phyloP scores from a whole-genome alignment of 805 yeast genomes.

The Teunomyces atbi region DNA sequence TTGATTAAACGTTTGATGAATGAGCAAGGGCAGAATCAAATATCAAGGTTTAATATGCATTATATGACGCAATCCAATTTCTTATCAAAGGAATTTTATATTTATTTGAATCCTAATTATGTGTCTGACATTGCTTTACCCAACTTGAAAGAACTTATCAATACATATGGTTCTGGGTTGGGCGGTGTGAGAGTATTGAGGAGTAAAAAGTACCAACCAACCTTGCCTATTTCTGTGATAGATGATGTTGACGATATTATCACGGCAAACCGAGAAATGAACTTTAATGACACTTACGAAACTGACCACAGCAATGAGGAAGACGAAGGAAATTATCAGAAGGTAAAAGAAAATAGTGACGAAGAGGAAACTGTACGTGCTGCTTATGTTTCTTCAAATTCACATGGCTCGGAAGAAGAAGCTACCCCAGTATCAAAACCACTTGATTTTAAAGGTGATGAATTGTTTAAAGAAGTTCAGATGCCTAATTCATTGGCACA shows the following conservation, averaged over 20 bases:
- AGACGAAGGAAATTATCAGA: slow-evolving; percentile 15
- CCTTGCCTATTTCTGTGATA: slow-evolving; percentile 63
- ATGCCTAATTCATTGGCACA: slow-evolving; percentile 51
- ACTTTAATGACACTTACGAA: slow-evolving; percentile 32
- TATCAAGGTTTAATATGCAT: slow-evolving; percentile 24
- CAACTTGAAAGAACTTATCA: slow-evolving; percentile 66
- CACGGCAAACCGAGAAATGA: slow-evolving; percentile 25
- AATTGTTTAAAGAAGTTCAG: slow-evolving; percentile 47
- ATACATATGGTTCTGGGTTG: slow-evolving; percentile 73
- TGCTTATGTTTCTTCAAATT: background rate
- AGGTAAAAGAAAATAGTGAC: background rate
- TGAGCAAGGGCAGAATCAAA: slow-evolving; percentile 40
- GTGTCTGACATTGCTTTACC: slow-evolving; percentile 67
- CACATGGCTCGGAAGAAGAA: background rate
- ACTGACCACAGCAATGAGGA: slow-evolving; percentile 21
- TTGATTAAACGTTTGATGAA: slow-evolving; percentile 28
- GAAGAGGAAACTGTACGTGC: too few species aligned
- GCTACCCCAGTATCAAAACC: background rate
- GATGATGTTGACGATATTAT: slow-evolving; percentile 69
- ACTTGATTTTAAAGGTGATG: slow-evolving; percentile 42
- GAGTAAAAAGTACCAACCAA: slow-evolving; percentile 64
- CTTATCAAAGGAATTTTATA: slow-evolving; percentile 38
- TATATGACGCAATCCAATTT: slow-evolving; percentile 42
- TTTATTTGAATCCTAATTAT: slow-evolving; percentile 52
- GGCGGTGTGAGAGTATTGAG: slow-evolving; percentile 57